Conservation (phyloP, 169 alveolate species). For the Babesia ovis region DNA sequence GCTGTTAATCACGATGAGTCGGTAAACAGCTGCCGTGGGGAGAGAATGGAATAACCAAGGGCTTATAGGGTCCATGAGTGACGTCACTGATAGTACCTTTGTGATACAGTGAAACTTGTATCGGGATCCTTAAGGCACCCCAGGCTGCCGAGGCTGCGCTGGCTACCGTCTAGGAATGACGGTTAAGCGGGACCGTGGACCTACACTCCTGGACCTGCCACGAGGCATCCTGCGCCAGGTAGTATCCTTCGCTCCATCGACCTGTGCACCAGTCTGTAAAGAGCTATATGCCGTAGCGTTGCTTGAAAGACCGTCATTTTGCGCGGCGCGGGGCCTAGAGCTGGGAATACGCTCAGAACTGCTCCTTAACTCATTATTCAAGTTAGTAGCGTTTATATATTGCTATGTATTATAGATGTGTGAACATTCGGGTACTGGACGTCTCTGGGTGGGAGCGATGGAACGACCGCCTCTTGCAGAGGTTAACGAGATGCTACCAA, state of each 20-base stretch:
- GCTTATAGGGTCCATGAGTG: slow-evolving; percentile 33
- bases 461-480: slow-evolving; percentile 40
- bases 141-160: slow-evolving; percentile 24
- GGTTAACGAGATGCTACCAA: slow-evolving; percentile 9
- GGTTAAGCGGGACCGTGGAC: slow-evolving; percentile 16
- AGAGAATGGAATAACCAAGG: slow-evolving; percentile 6
- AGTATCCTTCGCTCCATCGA: neutral
- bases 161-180: slow-evolving; percentile 23
- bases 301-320: slow-evolving; percentile 3
- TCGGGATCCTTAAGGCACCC: slow-evolving; percentile 44
- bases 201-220: slow-evolving; percentile 4
- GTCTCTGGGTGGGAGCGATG: slow-evolving; percentile 61
- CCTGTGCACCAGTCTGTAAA: slow-evolving; percentile 17
- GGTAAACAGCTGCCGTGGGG: slow-evolving; percentile 14
- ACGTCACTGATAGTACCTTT: slow-evolving; percentile 61
- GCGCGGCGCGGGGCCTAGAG: slow-evolving; percentile 1
- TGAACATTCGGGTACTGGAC: slow-evolving; percentile 30
- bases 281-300: slow-evolving; percentile 8
- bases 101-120: slow-evolving; percentile 61
- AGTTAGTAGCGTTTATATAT: neutral
- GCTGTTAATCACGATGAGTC: slow-evolving; percentile 82
- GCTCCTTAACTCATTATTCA: slow-evolving; percentile 13
- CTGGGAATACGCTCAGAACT: slow-evolving; percentile 6
- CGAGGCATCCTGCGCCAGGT: neutral
- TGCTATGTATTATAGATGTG: slow-evolving; percentile 24